Evolutionary conservation across 306 rosid species (phyloP).

Genomic region (Vigna angularis): DNA sequence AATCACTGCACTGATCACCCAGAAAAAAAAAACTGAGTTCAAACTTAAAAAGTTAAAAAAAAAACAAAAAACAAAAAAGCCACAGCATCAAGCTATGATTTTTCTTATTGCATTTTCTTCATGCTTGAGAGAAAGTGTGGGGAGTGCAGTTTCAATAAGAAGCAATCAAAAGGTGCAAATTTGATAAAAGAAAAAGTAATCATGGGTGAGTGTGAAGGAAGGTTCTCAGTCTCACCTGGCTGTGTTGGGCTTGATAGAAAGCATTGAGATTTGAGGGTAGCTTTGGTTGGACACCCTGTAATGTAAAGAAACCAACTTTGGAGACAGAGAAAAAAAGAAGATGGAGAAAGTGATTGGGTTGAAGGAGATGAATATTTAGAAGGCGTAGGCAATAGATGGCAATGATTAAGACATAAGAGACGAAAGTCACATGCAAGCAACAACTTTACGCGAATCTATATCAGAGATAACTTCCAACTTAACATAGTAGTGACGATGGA

Average conservation of each 20-base stretch:
- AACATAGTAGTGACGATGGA: constrained; percentile 49
- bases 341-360: constrained; percentile 8
- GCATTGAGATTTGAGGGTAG: constrained; percentile 47
- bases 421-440: constrained; percentile 50
- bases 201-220: constrained; percentile 42
- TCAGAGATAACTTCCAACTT: constrained; percentile 21
- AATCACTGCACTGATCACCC: constrained; percentile 46
- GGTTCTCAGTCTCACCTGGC: constrained; percentile 44
- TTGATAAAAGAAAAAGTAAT: not conserved
- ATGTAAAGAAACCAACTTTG: constrained; percentile 43
- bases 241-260: constrained; percentile 40
- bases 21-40: constrained; percentile 26
- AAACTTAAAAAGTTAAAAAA: not conserved
- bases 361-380: constrained; percentile 32
- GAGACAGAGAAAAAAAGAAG: not conserved
- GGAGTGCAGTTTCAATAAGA: constrained; percentile 11
- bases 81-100: constrained; percentile 4
- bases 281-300: constrained; percentile 53
- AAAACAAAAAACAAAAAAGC: not conserved
- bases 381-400: not conserved
- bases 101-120: constrained; percentile 20
- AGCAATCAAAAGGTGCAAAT: constrained; percentile 9
- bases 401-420: constrained; percentile 42
- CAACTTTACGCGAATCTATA: constrained; percentile 47
- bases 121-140: not conserved